Evolutionary conservation across 352 stramenopile genomes (phyloP), one percentile per base, ranked within the genome.

Genomic region (Aphanomyces stellatus): DNA sequence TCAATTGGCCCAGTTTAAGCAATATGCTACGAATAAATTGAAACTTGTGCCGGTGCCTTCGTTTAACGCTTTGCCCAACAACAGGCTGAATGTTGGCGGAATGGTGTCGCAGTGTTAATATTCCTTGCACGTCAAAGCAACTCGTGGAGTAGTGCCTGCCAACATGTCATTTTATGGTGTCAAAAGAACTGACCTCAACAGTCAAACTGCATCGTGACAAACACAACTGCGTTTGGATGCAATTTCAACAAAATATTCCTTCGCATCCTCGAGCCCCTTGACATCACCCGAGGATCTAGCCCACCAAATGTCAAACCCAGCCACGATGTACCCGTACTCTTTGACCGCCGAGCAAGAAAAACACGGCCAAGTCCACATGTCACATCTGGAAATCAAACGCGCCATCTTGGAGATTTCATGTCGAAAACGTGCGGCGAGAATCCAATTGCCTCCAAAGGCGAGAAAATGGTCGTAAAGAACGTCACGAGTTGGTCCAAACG

Each of bases 31-130:
- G n/a, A n/a, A n/a, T n/a, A n/a, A n/a, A n/a, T n/a, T n/a, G n/a
- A n/a, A 37, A 62, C 55, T 35, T 22, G 82, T 78, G 3, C 82
- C 72, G 10, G 85, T 93, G 37, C 85, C 85, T 62, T 91, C 88
- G 61, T 97, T 97, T 49, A 97, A 71, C 22, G 88, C 87, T 63
- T 97, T 97, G 30, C 90, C 90, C 17, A 97, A 70, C 19, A 96
- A 82, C 1, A 96, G 75, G 19, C 81, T 75, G 55, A 96, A 88
- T 33, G 96, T 90, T 51, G 96, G 80, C 53, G 90, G 81, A 13
- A 99, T 72, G 43, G 88, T 88, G 6, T 85, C 74, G 42, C 88
- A 97, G 33, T 82, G 76, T 67, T 96, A n/a, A n/a, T 98, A 71
- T 71, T 98, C 90, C 2, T 76, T 72, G 57, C 93, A 98, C 15